Evolutionary conservation across 164 flowering plant genomes (phyloP), one percentile per base, ranked within the genome.

Genomic region (Dillenia suffruticosa): DNA sequence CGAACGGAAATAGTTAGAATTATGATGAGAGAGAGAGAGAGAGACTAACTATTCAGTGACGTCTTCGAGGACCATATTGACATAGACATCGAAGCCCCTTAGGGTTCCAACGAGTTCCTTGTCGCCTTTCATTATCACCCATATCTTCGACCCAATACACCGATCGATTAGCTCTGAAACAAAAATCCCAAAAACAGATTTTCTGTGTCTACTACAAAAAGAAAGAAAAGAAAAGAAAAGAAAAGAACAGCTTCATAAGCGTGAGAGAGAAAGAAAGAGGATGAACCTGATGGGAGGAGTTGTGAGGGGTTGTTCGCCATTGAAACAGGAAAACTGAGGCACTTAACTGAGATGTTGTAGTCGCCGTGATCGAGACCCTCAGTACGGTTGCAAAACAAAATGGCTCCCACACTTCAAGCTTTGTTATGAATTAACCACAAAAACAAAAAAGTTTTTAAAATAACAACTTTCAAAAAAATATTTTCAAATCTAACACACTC

Each of bases 71-170:
- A 93, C 98, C 98, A 93, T 93, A 74, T 93, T 93, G 68, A 93
- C 98, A 43, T 93, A 93, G 16, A 93, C 97, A 64, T 93, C 98
- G 53, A 93, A 90, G 9, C 98, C 98, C 57, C 82, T 68, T 22
- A 93, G 87, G 49, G 97, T 93, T 14, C 98, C 98, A 64, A 93
- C 98, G 9, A 93, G 89, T 80, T 93, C 98, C 76, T 93, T 93
- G 77, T 93, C 98, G 13, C 97, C 98, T 68, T 93, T 93, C 98
- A 90, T 93, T 52, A 93, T 93, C 64, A 93, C 98, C 98, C 98
- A 93, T 67, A 93, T 93, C 60, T 90, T 93, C 52, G 98, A 93
- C 22, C 98, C 98, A 32, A 93, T 83, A 74, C 98, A 93, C 54
- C 98, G 80, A 80, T 93, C 98, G 16, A 93, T 93, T 71, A 93